A percentile compares a stretch with the other conserved stretches of the same genome.
Conservation (phyloP, 129 eudicot genomes). For the Flaveria bidentis region DNA sequence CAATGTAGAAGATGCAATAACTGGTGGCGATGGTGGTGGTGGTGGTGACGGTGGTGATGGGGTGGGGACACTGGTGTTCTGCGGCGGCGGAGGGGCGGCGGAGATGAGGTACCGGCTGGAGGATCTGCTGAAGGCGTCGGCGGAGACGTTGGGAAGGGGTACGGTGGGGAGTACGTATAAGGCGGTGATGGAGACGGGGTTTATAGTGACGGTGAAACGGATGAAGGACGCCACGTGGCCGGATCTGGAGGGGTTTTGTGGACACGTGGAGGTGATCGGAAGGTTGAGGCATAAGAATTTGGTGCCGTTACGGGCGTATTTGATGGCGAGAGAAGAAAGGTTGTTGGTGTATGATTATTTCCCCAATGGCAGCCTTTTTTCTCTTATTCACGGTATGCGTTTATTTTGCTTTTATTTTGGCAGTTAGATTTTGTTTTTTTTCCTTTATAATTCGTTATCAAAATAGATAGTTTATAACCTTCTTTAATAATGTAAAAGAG, state of each 20-base stretch:
- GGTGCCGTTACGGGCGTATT: conserved; percentile 83
- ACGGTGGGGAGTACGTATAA: conserved; percentile 81
- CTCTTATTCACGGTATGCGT: conserved; percentile 73
- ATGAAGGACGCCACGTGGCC: conserved; percentile 64
- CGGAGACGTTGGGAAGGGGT: conserved; percentile 93
- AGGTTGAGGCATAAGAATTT: conserved; percentile 70
- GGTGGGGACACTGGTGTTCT: conserved; percentile 67
- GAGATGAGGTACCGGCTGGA: conserved; percentile 70
- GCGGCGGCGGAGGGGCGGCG: conserved; percentile 54
- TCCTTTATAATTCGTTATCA: no score
- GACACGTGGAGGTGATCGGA: conserved; percentile 69
- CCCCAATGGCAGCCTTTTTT: conserved; percentile 90
- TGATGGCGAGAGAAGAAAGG: conserved; percentile 77
- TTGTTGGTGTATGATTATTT: conserved; percentile 75
- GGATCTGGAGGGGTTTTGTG: conserved; percentile 57
- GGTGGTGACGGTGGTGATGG: conserved; percentile 57
- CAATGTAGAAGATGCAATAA: conserved; percentile 19
- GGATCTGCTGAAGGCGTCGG: conserved; percentile 81
- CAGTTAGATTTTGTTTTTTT: background rate
- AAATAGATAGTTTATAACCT: no score
- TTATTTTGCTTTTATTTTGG: background rate
- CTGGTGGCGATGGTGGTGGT: conserved; percentile 31
- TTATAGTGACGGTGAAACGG: conserved; percentile 81
- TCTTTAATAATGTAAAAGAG: no score
- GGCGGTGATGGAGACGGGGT: conserved; percentile 88